Evolutionary conservation across 805 yeast species (phyloP), one percentile per base, ranked within the genome.

Genomic region (Nadsonia fulvescens): DNA sequence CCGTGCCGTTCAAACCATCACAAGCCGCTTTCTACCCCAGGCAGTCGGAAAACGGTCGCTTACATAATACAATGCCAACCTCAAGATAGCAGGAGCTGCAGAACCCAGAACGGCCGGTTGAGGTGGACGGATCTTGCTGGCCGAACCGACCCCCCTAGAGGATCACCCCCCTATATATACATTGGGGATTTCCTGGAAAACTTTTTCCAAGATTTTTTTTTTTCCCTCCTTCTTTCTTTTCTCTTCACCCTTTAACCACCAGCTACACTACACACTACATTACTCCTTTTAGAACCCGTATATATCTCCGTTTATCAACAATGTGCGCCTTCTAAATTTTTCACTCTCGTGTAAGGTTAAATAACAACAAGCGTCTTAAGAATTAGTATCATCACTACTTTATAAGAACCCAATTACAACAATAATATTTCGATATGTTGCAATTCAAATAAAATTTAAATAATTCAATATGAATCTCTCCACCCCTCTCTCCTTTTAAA

Each of bases 271-370:
- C 19, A 17, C 9, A 17, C 9, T 9, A 7, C 22, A 20, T 7
- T 10, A 20, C 22, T 13, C 22, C 22, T 13, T 5, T 24, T 20
- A 8, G 13, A 20, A 19, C 20, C 18, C 24, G 12, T 20, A 5
- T 4, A 24, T 13, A 15, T 14, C 15, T 25, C 20, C 11, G 18
- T 16, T 17, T 15, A 29, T 14, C 24, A 14, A 24, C 21, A 21
- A 29, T 29, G 32, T 29, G 25, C 32, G 32, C 26, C 15, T 29
- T 29, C 25, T 29, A 29, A 29, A 26, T 17, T 20, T 18, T 27
- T 21, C 22, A 18, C 26, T 25, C 24, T 18, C 24, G 25, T 22
- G 15, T 14, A 16, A 29, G 10, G 18, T 15, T 20, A 22, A 26
- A 29, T 14, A 18, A 23, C 14, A 27, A 29, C 20, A 26, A 24